These are phyloP conservation scores for Barbarea vulgaris DNA, from an alignment of 345 rosid genomes.

Conservation along the genomic window DNA sequence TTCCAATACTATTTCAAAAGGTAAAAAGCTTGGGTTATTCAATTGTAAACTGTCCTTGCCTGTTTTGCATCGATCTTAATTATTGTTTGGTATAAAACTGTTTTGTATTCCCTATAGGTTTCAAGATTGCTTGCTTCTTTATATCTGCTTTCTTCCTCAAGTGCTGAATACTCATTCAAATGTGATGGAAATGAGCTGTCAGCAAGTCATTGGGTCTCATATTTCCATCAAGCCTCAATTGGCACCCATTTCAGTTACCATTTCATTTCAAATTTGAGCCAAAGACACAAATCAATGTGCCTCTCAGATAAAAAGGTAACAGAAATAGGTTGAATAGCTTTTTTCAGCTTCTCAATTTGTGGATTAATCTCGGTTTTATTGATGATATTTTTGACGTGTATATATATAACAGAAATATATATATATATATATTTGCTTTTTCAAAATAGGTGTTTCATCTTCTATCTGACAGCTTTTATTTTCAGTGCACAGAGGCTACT, in stretches of 20 bases:
- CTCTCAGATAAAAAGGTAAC: constrained; percentile 52
- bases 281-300: constrained; percentile 40
- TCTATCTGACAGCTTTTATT: constrained; percentile 32
- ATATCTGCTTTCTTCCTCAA: constrained; percentile 63
- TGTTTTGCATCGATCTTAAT: constrained; percentile 20
- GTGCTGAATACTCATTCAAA: constrained; percentile 46
- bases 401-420: too few species aligned
- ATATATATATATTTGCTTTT: background rate
- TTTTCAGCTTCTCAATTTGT: constrained; percentile 25
- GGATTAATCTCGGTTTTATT: constrained; percentile 16
- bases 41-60: background rate
- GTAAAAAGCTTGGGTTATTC: constrained; percentile 45
- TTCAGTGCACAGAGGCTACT: constrained; percentile 50
- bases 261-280: constrained; percentile 53
- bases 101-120: constrained; percentile 52
- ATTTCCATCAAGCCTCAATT: constrained; percentile 94
- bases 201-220: constrained; percentile 88
- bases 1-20: constrained; percentile 76
- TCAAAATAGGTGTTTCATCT: constrained; percentile 14
- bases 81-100: constrained; percentile 16
- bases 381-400: constrained; percentile 1
- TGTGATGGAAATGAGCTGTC: constrained; percentile 57
- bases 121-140: constrained; percentile 73
- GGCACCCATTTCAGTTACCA: constrained; percentile 70
- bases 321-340: background rate